A percentile compares a stretch with the other conserved stretches of the same genome.
These are phyloP conservation scores for Kalaharituber pfeilii DNA, from an alignment of 2,329 filamentous ascomycete genomes.

Conservation along the genomic window DNA sequence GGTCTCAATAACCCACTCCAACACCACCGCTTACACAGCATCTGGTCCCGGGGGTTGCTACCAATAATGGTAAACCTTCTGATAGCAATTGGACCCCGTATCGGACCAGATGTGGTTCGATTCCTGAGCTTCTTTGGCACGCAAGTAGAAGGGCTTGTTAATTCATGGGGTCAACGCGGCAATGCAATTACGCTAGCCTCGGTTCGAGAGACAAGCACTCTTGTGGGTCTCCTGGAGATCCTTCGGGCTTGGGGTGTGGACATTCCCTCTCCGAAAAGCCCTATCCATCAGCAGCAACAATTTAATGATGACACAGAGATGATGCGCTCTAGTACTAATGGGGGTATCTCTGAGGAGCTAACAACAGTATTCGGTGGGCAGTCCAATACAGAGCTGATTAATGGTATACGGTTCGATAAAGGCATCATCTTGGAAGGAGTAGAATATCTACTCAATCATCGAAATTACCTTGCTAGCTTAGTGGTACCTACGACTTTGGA, in stretches of 20 bases:
- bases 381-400: constrained; percentile 53
- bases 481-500: constrained; percentile 19
- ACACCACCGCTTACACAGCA: constrained; percentile 58
- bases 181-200: constrained; percentile 20
- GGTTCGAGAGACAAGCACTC: constrained; percentile 18
- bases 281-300: constrained; percentile 35
- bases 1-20: constrained; percentile 59
- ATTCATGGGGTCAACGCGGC: constrained; percentile 47
- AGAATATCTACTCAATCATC: constrained; percentile 53
- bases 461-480: constrained; percentile 20
- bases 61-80: constrained; percentile 81
- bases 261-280: constrained; percentile 34
- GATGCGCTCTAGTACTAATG: constrained; percentile 31
- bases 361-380: constrained; percentile 36
- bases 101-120: constrained; percentile 67
- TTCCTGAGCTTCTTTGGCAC: constrained; percentile 81
- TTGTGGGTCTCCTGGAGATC: constrained; percentile 16
- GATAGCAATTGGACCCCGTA: constrained; percentile 58
- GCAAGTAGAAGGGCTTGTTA: constrained; percentile 54
- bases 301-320: constrained; percentile 58
- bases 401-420: constrained; percentile 57
- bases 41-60: constrained; percentile 78
- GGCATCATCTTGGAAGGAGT: constrained; percentile 59
- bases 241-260: constrained; percentile 13
- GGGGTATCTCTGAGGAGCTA: neutral